Evolutionary conservation across 306 rosid genomes (phyloP), one percentile per base, ranked within the genome.

Genomic region (Crotalaria pallida): DNA sequence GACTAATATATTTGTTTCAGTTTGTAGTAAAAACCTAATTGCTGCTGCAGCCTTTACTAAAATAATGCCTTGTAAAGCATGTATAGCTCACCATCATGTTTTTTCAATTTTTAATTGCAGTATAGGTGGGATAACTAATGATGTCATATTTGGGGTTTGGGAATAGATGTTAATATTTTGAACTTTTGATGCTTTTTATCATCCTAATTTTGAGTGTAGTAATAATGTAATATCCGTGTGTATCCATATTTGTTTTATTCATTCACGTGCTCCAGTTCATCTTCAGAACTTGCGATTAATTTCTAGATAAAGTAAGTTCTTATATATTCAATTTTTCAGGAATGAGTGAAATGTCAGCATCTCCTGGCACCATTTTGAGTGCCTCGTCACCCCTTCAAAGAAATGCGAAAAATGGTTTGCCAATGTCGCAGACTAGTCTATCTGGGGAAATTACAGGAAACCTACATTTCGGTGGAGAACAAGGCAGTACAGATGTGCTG

Each of bases 301-400:
- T 43, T 69, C 26, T 53, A 60, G 58, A 74, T 70, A 11, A 64
- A 64, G n/a, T 65, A 57, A 51, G 62, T 29, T 75, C 36, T 38
- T 13, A 16, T 48, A 22, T 67, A 19, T 69, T 83, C 31, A 62
- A 33, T 77, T 55, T 80, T 80, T 66, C 70, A 76, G 89, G 87
- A 73, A 76, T 69, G 76, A 67, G 67, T 66, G 85, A 89, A 78
- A 74, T 74, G 52, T 71, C 49, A 12, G 77, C 81, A 21, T 56
- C 79, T n/a, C 59, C 87, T 70, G 83, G 86, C 26, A 31, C 82
- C 77, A 74, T 77, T 76, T 82, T 79, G 68, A 83, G 72, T 79
- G 66, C 76, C 72, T 79, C 86, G 0, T 76, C 82, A 45, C 80
- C 79, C 48, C 61, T 34, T 0, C 80, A 67, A 64, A 71, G 43